Evolutionary conservation across 305 asterid species (phyloP).

Genomic region (Ruellia speciosa): DNA sequence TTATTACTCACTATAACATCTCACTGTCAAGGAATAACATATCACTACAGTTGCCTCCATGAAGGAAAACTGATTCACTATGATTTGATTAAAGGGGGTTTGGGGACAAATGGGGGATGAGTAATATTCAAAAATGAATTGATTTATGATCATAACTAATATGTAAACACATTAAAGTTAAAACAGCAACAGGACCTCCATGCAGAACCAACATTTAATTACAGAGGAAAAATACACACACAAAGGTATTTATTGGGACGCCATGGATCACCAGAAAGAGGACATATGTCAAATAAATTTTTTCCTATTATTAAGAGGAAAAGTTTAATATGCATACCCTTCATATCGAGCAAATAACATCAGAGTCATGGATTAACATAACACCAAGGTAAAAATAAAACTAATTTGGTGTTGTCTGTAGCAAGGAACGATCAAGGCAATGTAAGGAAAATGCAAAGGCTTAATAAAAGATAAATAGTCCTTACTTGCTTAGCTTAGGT

Average conservation of each 20-base stretch:
- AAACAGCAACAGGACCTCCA: not conserved
- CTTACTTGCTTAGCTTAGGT: constrained; percentile 95
- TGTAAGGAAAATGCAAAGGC: constrained; percentile 16
- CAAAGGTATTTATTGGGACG: no score
- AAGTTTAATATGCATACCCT: not conserved
- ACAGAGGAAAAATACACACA: not conserved
- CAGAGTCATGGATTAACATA: not conserved
- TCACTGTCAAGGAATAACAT: not conserved
- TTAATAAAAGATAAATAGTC: constrained; percentile 20
- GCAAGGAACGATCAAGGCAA: constrained; percentile 17
- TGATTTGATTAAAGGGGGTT: not conserved
- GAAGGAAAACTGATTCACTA: not conserved
- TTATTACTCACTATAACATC: not conserved
- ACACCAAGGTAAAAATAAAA: constrained; percentile 1
- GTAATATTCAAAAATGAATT: not conserved
- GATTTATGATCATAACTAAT: not conserved
- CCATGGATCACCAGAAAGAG: not conserved
- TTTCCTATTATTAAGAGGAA: no score
- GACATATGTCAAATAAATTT: not conserved
- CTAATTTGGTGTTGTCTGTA: constrained; percentile 12
- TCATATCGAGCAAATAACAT: not conserved
- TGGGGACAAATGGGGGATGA: not conserved
- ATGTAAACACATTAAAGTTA: no score
- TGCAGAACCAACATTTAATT: not conserved
- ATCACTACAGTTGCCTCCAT: not conserved